Evolutionary conservation across 345 rosid species (phyloP).

Genomic region (Rhodamnia rubescens): DNA sequence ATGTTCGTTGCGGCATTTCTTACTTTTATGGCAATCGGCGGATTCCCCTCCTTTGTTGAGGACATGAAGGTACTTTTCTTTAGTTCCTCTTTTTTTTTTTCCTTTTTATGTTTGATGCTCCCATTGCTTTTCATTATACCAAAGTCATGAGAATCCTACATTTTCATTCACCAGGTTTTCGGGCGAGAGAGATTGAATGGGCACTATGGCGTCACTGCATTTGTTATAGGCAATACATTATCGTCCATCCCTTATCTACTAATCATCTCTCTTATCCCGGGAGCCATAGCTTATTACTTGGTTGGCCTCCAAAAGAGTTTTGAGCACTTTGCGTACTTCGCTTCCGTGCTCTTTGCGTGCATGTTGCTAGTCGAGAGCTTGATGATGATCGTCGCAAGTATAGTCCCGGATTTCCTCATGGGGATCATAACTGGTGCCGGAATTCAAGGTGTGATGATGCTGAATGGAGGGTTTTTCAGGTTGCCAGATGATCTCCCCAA

Average conservation of each 20-base stretch:
- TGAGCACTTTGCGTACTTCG: slow-evolving; percentile 29
- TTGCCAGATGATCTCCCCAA: not conserved
- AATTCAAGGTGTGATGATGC: not conserved
- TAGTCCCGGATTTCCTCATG: not conserved
- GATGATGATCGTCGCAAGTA: not conserved
- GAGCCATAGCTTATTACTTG: not conserved
- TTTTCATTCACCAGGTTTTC: slow-evolving; percentile 14
- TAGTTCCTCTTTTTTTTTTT: not conserved
- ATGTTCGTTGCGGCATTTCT: slow-evolving; percentile 37
- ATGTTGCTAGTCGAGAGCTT: not conserved
- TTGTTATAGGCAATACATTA: slow-evolving; percentile 35
- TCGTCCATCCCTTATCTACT: slow-evolving; percentile 16
- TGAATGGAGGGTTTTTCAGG: not conserved
- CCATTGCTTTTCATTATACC: not conserved
- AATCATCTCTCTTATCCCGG: not conserved
- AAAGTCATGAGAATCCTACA: not conserved
- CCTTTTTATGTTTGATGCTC: not conserved
- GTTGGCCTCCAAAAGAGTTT: not conserved
- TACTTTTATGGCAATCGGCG: slow-evolving; percentile 46
- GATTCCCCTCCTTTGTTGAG: slow-evolving; percentile 51
- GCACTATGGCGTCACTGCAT: slow-evolving; percentile 38
- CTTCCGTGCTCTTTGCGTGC: slow-evolving; percentile 15
- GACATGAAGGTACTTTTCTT: slow-evolving; percentile 34
- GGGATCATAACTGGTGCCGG: not conserved
- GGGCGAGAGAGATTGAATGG: slow-evolving; percentile 45